phyloP scores from a whole-genome alignment of 1,139 yeast genomes.

The Cylindricascospora bacillispora region DNA sequence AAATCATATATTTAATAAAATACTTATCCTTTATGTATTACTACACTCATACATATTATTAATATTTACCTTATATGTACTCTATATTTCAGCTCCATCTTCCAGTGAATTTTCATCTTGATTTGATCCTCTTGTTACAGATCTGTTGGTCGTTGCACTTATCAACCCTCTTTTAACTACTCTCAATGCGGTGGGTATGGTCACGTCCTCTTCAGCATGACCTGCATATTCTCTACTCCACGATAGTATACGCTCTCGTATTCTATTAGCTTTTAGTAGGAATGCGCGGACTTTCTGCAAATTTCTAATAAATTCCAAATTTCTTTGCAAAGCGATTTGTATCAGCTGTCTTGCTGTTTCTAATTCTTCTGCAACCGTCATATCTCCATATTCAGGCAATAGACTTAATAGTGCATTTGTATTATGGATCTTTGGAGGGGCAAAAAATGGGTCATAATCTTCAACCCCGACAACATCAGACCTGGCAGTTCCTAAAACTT shows the following conservation, averaged over 20 bases:
- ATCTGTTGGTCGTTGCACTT: conserved; percentile 25
- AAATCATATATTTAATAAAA: not conserved
- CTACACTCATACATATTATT: not conserved
- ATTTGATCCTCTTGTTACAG: no score
- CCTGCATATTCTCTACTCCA: conserved; percentile 88
- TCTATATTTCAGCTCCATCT: conserved; percentile 1
- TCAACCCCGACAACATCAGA: not conserved
- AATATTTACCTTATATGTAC: not conserved
- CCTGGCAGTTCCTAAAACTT: not conserved
- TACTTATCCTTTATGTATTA: not conserved
- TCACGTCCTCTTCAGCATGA: conserved; percentile 36
- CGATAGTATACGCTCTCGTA: conserved; percentile 51
- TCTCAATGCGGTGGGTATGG: conserved; percentile 24
- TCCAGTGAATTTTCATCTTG: conserved; percentile 1
- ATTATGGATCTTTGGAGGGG: conserved; percentile 37
- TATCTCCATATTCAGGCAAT: conserved; percentile 31
- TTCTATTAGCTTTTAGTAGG: conserved; percentile 62
- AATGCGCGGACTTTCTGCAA: conserved; percentile 60
- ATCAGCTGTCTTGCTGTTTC: conserved; percentile 55
- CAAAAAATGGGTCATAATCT: conserved; percentile 48
- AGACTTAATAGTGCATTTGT: conserved; percentile 9
- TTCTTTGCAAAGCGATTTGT: conserved; percentile 70
- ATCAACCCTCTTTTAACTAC: conserved; percentile 26
- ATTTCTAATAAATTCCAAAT: conserved; percentile 79
- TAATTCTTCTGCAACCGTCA: conserved; percentile 38